Percentiles rank a stretch among this genome's conserved stretches.
phyloP scores from a whole-genome alignment of 75 land plant species.

The Cryptomeria japonica region DNA sequence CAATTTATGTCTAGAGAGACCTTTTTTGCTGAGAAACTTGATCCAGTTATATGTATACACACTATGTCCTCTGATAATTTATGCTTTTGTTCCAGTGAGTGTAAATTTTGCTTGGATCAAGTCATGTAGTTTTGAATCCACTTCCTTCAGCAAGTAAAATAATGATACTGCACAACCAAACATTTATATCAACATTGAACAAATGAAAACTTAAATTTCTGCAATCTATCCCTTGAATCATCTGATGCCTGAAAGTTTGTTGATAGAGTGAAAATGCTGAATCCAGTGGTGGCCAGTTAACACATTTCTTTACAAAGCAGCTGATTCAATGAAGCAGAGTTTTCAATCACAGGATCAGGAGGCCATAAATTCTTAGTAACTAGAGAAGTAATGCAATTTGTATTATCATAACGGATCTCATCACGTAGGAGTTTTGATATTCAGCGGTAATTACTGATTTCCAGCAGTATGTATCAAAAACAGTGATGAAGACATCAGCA shows the following conservation, averaged over 20 bases:
- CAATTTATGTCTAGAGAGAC: not conserved
- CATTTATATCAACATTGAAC: not conserved
- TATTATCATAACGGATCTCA: not conserved
- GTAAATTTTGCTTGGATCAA: conserved; percentile 1
- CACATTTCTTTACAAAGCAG: not conserved
- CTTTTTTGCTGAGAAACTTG: not conserved
- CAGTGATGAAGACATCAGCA: too few relatives aligned
- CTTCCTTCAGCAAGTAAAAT: not conserved
- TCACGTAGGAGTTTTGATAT: not conserved
- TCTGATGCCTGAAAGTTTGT: not conserved
- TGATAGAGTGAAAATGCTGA: not conserved
- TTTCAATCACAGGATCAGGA: not conserved
- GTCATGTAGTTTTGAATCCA: not conserved
- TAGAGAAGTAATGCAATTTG: not conserved
- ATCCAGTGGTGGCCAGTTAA: not conserved
- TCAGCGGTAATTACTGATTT: too few relatives aligned
- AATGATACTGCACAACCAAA: not conserved
- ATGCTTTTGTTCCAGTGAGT: not conserved
- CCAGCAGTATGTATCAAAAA: too few relatives aligned
- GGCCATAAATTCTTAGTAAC: not conserved
- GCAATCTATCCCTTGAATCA: not conserved
- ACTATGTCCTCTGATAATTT: not conserved
- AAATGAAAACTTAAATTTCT: not conserved
- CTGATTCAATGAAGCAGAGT: not conserved
- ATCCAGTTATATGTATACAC: not conserved